A percentile compares a stretch with the other conserved stretches of the same genome.
These are phyloP conservation scores for Candida broadrunensis DNA, from an alignment of 805 yeast genomes.

Conservation along the genomic window DNA sequence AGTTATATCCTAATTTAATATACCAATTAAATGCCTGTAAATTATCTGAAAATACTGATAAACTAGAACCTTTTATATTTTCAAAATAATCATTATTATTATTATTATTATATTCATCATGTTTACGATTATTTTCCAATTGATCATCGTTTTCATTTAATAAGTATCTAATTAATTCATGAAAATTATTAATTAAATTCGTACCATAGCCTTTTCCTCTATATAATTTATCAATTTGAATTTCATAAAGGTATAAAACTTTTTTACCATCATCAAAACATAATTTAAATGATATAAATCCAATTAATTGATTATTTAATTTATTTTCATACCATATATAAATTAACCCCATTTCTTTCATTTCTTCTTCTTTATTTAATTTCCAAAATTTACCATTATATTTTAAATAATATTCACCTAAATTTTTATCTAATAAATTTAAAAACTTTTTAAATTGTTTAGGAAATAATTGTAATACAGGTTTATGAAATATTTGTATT, in stretches of 20 bases:
- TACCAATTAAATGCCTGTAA: constrained; percentile 44
- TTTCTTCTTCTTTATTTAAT: constrained; percentile 39
- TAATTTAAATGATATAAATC: constrained; percentile 47
- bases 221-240: constrained; percentile 40
- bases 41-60: constrained; percentile 54
- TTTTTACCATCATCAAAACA: constrained; percentile 33
- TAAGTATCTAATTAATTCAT: constrained; percentile 21
- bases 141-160: constrained; percentile 1
- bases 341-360: constrained; percentile 46
- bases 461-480: constrained; percentile 5
- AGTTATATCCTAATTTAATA: constrained; percentile 31
- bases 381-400: constrained; percentile 41
- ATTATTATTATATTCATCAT: not conserved
- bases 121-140: not conserved
- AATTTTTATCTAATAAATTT: constrained; percentile 21
- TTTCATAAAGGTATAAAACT: constrained; percentile 54
- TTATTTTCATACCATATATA: constrained; percentile 31
- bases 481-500: not conserved
- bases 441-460: constrained; percentile 12
- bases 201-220: constrained; percentile 41
- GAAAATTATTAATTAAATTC: constrained; percentile 32
- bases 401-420: constrained; percentile 22
- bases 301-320: constrained; percentile 20
- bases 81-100: constrained; percentile 6
- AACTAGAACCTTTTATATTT: constrained; percentile 24